These are phyloP conservation scores for Lactarius pseudohatsudake DNA, from an alignment of 768 basidiomycete species.

Conservation along the genomic window DNA sequence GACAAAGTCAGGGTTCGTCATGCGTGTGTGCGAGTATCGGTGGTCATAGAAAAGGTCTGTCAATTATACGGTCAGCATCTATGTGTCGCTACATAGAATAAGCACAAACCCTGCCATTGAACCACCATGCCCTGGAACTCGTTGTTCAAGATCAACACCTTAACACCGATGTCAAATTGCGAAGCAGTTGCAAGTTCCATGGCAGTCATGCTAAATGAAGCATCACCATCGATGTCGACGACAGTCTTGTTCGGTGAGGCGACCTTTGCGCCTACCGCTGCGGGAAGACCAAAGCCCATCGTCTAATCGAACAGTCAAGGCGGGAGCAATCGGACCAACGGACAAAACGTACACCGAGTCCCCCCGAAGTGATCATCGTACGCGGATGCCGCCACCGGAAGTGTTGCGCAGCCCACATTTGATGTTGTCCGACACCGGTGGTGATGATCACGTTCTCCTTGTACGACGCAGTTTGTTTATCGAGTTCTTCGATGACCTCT, in stretches of 20 bases:
- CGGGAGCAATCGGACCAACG: background rate
- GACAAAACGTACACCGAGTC: conserved; percentile 72
- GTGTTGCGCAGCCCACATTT: conserved; percentile 99
- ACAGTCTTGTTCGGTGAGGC: conserved; percentile 92
- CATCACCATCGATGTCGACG: conserved; percentile 96
- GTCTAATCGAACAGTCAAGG: conserved; percentile 50
- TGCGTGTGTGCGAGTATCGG: conserved; percentile 94
- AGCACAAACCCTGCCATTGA: conserved; percentile 89
- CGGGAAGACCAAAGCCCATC: conserved; percentile 96
- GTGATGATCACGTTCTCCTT: conserved; percentile 87
- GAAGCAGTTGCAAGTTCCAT: conserved; percentile 98
- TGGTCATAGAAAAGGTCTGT: conserved; percentile 92
- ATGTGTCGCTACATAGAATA: background rate
- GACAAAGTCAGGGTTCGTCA: conserved; percentile 96
- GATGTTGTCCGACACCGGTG: conserved; percentile 98
- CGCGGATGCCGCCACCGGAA: conserved; percentile 89
- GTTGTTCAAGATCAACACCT: conserved; percentile 91
- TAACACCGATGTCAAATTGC: conserved; percentile 91
- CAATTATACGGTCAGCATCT: background rate
- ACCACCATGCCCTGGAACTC: conserved; percentile 99
- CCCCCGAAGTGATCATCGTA: conserved; percentile 90
- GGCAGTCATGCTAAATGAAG: conserved; percentile 98
- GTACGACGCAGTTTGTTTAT: conserved; percentile 69
- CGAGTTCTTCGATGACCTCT: conserved; percentile 92
- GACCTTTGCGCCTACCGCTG: conserved; percentile 96